These are phyloP conservation scores for Myxozyma lipomycoides DNA, from an alignment of 805 yeast genomes.

Conservation along the genomic window DNA sequence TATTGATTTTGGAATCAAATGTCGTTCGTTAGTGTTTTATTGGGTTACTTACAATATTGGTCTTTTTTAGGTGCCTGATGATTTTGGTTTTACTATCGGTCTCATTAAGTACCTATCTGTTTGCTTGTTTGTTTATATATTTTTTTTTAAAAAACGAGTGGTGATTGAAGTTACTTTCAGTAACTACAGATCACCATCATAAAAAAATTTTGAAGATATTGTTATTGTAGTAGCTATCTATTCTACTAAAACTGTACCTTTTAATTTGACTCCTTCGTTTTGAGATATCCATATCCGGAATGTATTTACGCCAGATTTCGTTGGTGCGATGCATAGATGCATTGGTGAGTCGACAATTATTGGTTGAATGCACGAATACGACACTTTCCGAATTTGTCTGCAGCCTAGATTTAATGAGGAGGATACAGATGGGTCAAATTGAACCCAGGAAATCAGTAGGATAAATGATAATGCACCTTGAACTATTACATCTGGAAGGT, in stretches of 20 bases:
- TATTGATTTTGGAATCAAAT: neutral
- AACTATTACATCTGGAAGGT: slow-evolving; percentile 57
- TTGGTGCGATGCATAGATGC: slow-evolving; percentile 7
- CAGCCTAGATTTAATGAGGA: neutral
- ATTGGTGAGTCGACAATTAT: slow-evolving; percentile 8
- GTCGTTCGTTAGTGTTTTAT: neutral
- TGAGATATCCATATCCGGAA: slow-evolving; percentile 22
- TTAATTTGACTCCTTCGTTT: slow-evolving; percentile 14
- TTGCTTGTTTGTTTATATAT: too few species aligned
- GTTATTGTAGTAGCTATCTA: too few species aligned
- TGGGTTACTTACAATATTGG: neutral
- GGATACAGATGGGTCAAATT: slow-evolving; percentile 9
- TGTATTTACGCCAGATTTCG: neutral
- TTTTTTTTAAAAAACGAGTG: neutral
- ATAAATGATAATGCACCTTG: slow-evolving; percentile 81
- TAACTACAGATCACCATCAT: too few species aligned
- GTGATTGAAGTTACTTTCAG: neutral
- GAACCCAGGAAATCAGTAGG: slow-evolving; percentile 53
- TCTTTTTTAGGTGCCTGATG: neutral
- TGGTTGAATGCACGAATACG: slow-evolving; percentile 17
- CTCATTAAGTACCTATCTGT: too few species aligned
- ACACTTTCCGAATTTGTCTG: slow-evolving; percentile 3
- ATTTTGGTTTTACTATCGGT: neutral
- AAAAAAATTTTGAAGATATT: too few species aligned
- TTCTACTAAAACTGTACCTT: slow-evolving; percentile 1